phyloP scores from a whole-genome alignment of 2,329 filamentous ascomycete species.

The Hypoxylon sp. region DNA sequence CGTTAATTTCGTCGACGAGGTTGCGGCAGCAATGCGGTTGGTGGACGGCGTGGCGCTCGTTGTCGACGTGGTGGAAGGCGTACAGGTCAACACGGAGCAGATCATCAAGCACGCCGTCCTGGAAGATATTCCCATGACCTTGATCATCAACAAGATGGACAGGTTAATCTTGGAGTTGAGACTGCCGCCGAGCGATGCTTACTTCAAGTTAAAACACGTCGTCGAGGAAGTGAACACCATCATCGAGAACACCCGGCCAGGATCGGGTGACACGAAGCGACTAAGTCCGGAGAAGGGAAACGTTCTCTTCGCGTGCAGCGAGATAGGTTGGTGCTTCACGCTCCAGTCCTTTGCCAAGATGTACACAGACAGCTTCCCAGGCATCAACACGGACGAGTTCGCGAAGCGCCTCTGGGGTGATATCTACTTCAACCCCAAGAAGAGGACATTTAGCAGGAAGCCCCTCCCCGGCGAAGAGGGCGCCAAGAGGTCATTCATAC shows the following conservation, averaged over 20 bases:
- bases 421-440: conserved; percentile 91
- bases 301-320: conserved; percentile 93
- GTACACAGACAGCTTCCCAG: conserved; percentile 89
- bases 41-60: conserved; percentile 93
- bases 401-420: conserved; percentile 91
- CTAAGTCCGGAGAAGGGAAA: conserved; percentile 97
- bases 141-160: conserved; percentile 98
- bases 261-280: conserved; percentile 78
- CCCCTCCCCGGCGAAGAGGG: conserved; percentile 72
- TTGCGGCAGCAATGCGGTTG: conserved; percentile 84
- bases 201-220: conserved; percentile 99
- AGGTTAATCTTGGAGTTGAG: conserved; percentile 93
- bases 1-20: conserved; percentile 98
- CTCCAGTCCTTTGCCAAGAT: conserved; percentile 93
- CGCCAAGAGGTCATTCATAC: conserved; percentile 86
- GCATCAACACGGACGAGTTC: conserved; percentile 84
- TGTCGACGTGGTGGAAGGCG: conserved; percentile 97
- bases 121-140: conserved; percentile 85
- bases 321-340: conserved; percentile 97
- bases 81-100: conserved; percentile 97
- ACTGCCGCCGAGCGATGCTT: conserved; percentile 91
- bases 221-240: conserved; percentile 97
- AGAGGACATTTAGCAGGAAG: conserved; percentile 91
- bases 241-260: conserved; percentile 87
- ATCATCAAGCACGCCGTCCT: conserved; percentile 95